Evolutionary conservation across 305 asterid species (phyloP), one percentile per base, ranked within the genome.

Genomic region (Fraxinus sp.): DNA sequence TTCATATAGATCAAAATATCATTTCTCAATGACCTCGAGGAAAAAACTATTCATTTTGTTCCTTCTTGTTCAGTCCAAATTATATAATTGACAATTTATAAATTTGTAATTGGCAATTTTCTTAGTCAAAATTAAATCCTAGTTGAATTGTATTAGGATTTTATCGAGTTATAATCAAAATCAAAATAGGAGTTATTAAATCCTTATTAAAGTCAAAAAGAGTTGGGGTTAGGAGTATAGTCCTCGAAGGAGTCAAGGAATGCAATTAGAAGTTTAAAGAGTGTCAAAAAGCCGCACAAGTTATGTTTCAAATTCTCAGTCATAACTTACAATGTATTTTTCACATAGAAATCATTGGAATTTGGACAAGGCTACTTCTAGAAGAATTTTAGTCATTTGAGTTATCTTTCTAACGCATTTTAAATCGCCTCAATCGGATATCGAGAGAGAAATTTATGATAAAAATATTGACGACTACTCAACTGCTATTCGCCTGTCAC

Each of bases 1-100:
- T 36, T 52, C 33, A 57, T 18, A 52, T 39, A 76, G 26, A 43
- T 39, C 37, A 46, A 77, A 80, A 30, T 73, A 7, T 83, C 73
- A 49, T 72, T 83, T 30, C 33, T 36, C 73, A 71, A 37, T 80
- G 82, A 20, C 59, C 39, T 43, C 18, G 49, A 30, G 41, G 82
- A 75, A 76, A 75, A 75, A 55, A 39, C 14, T 79, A 43, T 46
- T 71, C 13, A 10, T 24, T 75, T 24, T 30, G 20, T 20, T 73
- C 70, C n/a, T 4, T 77, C 26, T 8, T 39, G 46, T 39, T 39
- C 8, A 39, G 13, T 41, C 49, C 14, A 41, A 41, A 41, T 9
- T 41, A 41, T 41, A 41, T 39, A 39, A 41, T 41, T 41, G 49
- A 9, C 14, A 41, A 41, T 9, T 41, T 41, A 0, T 41, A 41